Base-by-base conservation (phyloP, 805 yeast species). In the Teunomyces kruisii region DNA sequence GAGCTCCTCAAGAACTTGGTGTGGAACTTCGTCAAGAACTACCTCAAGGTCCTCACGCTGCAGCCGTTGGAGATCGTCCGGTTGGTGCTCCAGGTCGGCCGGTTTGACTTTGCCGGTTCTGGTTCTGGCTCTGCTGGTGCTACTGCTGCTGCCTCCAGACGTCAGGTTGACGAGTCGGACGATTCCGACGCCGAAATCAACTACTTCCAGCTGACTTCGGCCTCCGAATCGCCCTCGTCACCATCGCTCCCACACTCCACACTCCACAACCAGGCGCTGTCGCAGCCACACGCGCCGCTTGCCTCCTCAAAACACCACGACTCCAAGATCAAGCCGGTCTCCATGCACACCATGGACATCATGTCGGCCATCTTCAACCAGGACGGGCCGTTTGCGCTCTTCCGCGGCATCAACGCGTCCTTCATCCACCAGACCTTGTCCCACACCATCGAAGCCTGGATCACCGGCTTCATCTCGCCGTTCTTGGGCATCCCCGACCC, bases 41-140 rank as follows among this genome's bases (percentile, higher is more conserved):
- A 94, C 67, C 63, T 81, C 44, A 82, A 81, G 48, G 80, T 84
- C 37, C 62, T 89, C 27, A 59, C 87, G 7, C 78, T 88, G 14
- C 97, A 94, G 64, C 98, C 99, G 1, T 84, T 91, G 63, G 97
- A 92, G 54, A 85, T 88, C 13, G 80, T 87, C 4, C 75, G 92
- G 44, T 73, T 88, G 52, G 71, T 91, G 22, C 66, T 90, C 45
- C 98, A 94, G 63, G 85, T 88, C 10, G 96, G 96, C 3, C 79
- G 76, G 27, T 83, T 85, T 58, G 63, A 67, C 22, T 55, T 59
- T 42, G n/a, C n/a, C n/a, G n/a, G n/a, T n/a, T n/a, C n/a, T n/a
- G 38, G 28, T 10, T 15, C 24, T 7, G 31, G 29, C 8, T 22
- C 12, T 2, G 27, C 10, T 22, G n/a, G n/a, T n/a, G n/a, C n/a